A percentile compares a stretch with the other conserved stretches of the same genome.
phyloP scores from a whole-genome alignment of 441 rosid species.

The Melastoma candidum region DNA sequence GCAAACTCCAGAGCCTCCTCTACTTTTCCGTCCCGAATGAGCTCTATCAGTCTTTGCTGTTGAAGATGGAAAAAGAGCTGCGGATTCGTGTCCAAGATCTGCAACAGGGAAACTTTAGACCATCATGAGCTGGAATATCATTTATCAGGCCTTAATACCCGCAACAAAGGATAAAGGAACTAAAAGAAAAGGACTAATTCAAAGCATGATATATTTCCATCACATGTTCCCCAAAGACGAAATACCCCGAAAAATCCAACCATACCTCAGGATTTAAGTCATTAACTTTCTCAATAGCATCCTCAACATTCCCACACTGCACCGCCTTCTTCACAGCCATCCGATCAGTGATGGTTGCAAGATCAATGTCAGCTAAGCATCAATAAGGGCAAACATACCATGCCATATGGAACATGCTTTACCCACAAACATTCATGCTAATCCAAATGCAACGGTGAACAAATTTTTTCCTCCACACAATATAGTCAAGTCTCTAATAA shows the following conservation, averaged over 20 bases:
- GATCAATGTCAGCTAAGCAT: conserved; percentile 82
- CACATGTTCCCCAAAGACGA: not conserved
- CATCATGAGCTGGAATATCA: not conserved
- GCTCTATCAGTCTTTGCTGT: conserved; percentile 91
- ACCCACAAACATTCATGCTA: not conserved
- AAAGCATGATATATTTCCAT: not conserved
- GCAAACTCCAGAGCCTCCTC: conserved; percentile 96
- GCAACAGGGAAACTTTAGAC: conserved; percentile 16
- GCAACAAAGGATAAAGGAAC: conserved; percentile 6
- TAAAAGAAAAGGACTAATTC: not conserved
- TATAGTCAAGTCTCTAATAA: too few relatives aligned
- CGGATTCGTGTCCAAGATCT: conserved; percentile 90
- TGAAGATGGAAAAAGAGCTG: conserved; percentile 97
- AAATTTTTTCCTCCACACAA: too few relatives aligned
- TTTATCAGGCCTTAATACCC: not conserved
- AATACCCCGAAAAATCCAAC: not conserved
- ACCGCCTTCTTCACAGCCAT: conserved; percentile 97
- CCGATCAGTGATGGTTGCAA: conserved; percentile 78
- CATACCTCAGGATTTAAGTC: conserved; percentile 89
- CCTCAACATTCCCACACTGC: conserved; percentile 87
- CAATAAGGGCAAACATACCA: conserved; percentile 31
- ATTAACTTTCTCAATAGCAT: conserved; percentile 92
- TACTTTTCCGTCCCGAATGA: conserved; percentile 79
- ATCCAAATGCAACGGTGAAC: too few relatives aligned
- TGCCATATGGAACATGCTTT: not conserved